Evolutionary conservation across 2,329 filamentous ascomycete genomes (phyloP).

Genomic region (Ceratocystis cubensis): DNA sequence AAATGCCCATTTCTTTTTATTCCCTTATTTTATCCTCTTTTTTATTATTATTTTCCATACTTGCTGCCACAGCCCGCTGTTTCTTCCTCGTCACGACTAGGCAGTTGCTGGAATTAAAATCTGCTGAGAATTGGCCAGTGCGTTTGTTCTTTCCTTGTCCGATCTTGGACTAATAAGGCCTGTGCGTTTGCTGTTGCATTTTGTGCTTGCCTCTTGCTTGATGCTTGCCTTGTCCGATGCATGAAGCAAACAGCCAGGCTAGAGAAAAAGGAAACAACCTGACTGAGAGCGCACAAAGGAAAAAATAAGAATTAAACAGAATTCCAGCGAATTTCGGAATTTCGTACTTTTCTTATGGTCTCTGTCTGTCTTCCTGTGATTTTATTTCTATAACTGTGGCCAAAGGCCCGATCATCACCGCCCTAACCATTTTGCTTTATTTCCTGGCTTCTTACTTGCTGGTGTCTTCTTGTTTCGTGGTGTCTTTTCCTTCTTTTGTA

Average conservation of each 20-base stretch:
- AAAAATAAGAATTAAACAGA: not conserved
- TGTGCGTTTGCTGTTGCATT: not conserved
- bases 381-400: not conserved
- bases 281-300: not conserved
- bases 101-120: not conserved
- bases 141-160: not conserved
- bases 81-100: not conserved
- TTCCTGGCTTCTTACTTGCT: not conserved
- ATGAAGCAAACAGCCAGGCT: not conserved
- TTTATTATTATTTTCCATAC: not conserved
- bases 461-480: not conserved
- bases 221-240: not conserved
- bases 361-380: too few relatives aligned
- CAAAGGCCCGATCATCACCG: not conserved
- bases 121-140: slow-evolving; percentile 2
- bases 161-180: not conserved
- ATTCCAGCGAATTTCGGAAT: not conserved
- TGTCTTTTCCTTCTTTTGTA: not conserved
- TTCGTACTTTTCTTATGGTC: too few relatives aligned
- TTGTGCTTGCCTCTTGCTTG: not conserved
- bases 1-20: not conserved
- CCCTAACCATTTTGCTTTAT: not conserved
- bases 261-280: not conserved
- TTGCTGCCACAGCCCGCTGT: not conserved
- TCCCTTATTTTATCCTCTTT: not conserved